phyloP scores from a whole-genome alignment of 2,329 filamentous ascomycete species.

The Gliomastix tumulicola region DNA sequence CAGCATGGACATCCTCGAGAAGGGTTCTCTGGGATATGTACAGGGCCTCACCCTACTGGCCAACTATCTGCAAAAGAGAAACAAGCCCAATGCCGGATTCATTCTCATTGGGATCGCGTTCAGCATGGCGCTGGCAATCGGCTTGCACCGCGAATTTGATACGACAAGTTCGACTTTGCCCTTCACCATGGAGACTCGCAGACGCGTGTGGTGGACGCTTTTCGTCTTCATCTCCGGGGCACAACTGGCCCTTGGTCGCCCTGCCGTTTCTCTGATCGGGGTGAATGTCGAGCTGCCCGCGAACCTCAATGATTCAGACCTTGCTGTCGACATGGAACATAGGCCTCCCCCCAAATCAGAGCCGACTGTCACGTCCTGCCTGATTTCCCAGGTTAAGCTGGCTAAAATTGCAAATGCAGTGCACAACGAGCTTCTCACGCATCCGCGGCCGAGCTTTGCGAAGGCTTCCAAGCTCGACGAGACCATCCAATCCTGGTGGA shows the following conservation, averaged over 20 bases:
- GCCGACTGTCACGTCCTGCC: constrained; percentile 8
- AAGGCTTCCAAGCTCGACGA: constrained; percentile 4
- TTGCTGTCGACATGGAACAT: constrained; percentile 9
- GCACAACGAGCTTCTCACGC: constrained; percentile 9
- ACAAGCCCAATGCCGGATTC: constrained; percentile 39
- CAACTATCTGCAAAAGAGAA: constrained; percentile 39
- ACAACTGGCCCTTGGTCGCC: constrained; percentile 9
- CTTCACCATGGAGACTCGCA: constrained; percentile 16
- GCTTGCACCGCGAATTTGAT: constrained; percentile 32
- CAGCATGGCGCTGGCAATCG: constrained; percentile 37
- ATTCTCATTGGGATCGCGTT: constrained; percentile 39
- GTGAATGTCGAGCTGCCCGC: constrained; percentile 8
- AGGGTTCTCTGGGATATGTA: constrained; percentile 30
- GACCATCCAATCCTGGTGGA: constrained; percentile 4
- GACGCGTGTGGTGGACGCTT: constrained; percentile 22
- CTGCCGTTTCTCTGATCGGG: constrained; percentile 6
- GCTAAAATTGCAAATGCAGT: constrained; percentile 9
- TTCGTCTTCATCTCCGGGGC: constrained; percentile 25
- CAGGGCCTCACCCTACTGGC: constrained; percentile 30
- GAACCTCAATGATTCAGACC: constrained; percentile 8
- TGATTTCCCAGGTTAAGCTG: constrained; percentile 7
- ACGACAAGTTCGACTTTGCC: constrained; percentile 11
- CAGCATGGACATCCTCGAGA: constrained; percentile 30
- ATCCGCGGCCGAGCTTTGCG: constrained; percentile 6
- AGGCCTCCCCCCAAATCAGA: constrained; percentile 4